These are phyloP conservation scores for Ophiosphaerella korrae DNA, from an alignment of 2,329 filamentous ascomycete species.

Conservation along the genomic window DNA sequence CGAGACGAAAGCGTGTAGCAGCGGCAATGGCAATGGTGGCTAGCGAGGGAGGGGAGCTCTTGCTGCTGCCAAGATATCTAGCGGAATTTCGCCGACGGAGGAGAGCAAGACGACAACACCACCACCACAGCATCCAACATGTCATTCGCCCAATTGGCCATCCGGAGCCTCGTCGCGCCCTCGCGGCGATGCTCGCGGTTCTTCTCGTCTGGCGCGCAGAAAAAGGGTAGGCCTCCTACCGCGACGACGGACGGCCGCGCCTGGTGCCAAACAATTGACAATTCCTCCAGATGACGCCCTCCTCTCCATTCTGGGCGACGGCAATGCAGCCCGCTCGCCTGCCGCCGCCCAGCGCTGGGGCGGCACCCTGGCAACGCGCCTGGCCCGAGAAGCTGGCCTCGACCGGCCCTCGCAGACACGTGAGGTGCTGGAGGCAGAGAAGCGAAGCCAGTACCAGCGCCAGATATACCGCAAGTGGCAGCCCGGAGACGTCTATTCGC, in stretches of 20 bases:
- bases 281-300: slow-evolving; percentile 16
- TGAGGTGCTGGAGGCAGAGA: slow-evolving; percentile 36
- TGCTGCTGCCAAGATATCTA: slow-evolving; percentile 19
- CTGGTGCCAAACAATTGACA: slow-evolving; percentile 6
- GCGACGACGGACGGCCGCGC: slow-evolving; percentile 1
- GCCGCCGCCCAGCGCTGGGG: slow-evolving; percentile 1
- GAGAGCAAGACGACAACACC: slow-evolving; percentile 15
- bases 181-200: slow-evolving; percentile 23
- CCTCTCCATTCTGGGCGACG: slow-evolving; percentile 26
- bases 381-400: slow-evolving; percentile 26
- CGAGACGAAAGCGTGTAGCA: slow-evolving; percentile 13
- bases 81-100: slow-evolving; percentile 16
- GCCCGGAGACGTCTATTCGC: slow-evolving; percentile 84
- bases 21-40: slow-evolving; percentile 1
- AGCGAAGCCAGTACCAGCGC: slow-evolving; percentile 58
- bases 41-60: slow-evolving; percentile 13
- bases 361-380: slow-evolving; percentile 16
- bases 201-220: slow-evolving; percentile 32
- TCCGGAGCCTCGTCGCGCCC: slow-evolving; percentile 12
- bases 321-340: slow-evolving; percentile 12
- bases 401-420: slow-evolving; percentile 22
- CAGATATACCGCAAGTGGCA: slow-evolving; percentile 75
- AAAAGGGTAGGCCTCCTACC: slow-evolving; percentile 19
- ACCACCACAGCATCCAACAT: slow-evolving; percentile 21
- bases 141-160: slow-evolving; percentile 23